phyloP scores from a whole-genome alignment of 257 asterid species.

The Leonotis leonurus region DNA sequence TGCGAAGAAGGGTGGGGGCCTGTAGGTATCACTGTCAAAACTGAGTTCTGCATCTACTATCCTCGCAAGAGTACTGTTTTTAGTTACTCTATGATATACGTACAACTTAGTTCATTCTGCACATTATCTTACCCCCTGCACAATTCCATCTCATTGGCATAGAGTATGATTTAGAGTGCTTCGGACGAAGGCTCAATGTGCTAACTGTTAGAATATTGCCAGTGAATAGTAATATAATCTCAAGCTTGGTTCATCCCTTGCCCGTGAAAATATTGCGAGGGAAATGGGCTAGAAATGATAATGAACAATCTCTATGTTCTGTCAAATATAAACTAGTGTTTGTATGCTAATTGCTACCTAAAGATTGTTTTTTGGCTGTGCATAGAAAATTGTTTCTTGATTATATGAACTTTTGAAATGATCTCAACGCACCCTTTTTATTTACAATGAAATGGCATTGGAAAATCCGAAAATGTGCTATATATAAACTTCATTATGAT shows the following conservation, averaged over 20 bases:
- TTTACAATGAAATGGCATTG: too few species aligned
- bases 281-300: too few species aligned
- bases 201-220: too few species aligned
- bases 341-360: not conserved
- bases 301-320: constrained; percentile 1
- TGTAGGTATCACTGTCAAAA: not conserved
- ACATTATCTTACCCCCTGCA: not conserved
- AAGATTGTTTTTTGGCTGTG: not conserved
- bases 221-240: too few species aligned
- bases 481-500: too few species aligned
- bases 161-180: not conserved
- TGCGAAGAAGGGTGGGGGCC: too few species aligned
- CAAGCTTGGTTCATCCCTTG: too few species aligned
- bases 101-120: not conserved
- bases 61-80: not conserved
- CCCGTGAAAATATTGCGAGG: too few species aligned
- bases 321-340: constrained; percentile 3
- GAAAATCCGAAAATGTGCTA: not conserved
- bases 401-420: too few species aligned
- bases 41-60: not conserved
- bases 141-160: not conserved
- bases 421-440: too few species aligned
- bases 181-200: not conserved
- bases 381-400: not conserved
- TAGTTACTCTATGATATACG: not conserved